Evolutionary conservation across 441 rosid genomes (phyloP), one percentile per base, ranked within the genome.

Genomic region (Syzygium syzygioides): DNA sequence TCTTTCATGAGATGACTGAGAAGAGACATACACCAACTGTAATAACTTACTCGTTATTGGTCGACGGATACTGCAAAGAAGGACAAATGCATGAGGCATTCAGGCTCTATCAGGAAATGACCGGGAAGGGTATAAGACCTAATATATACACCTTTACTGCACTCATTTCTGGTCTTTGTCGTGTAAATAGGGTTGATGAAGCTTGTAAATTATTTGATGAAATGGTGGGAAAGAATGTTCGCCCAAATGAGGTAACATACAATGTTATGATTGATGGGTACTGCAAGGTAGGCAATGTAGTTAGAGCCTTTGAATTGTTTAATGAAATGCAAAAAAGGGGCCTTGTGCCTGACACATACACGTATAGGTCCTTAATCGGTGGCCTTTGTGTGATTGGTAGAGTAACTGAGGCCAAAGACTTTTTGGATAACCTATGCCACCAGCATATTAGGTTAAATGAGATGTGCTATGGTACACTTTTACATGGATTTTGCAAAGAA

Each of bases 251-350:
- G 90, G 95, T 98, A 87, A 95, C 98, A 17, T 98, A 95, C 90
- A 98, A 98, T 91, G 96, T 96, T 87, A 88, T 98, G 93, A 97
- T 98, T 9, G 98, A 95, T 90, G 98, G 96, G 80, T 91, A 94
- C 62, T 94, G 97, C 86, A 93, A 88, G 91, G 93, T 91, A 59
- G 97, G 97, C 85, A 91, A 94, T 89, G 92, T 89, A 50, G 79
- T 55, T 86, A 95, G 91, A 91, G 98, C 97, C 84, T 97, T 96
- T 86, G 90, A 91, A 89, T 91, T 98, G 91, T 93, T 91, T n/a
- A 87, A 90, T 71, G 96, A 95, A 92, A 98, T 98, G 99, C 86
- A 91, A 5, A 89, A 86, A 88, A 96, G 91, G 88, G 97, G 96
- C 90, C 95, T 98, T 87, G 91, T 90, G 86, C 97, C 99, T 7